phyloP scores from a whole-genome alignment of 2,329 filamentous ascomycete species.

The Cercospora sojina region DNA sequence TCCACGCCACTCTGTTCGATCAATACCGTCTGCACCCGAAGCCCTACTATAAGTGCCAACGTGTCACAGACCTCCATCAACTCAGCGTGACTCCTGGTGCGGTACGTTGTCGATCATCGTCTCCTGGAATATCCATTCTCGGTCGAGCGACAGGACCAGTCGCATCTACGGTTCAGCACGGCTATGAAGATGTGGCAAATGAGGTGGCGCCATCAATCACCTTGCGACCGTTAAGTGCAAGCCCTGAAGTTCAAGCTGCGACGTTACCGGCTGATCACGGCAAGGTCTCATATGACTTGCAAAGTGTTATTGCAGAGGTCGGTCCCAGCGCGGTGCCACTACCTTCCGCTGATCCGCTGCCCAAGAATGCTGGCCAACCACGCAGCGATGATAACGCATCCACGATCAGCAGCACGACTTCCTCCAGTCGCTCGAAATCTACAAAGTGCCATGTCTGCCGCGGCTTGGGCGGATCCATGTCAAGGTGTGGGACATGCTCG shows the following conservation, averaged over 20 bases:
- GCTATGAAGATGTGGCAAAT: not conserved
- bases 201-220: not conserved
- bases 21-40: not conserved
- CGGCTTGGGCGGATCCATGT: conserved; percentile 33
- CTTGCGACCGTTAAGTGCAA: conserved; percentile 3
- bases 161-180: not conserved
- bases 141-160: not conserved
- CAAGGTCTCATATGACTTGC: not conserved
- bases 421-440: conserved; percentile 22
- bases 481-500: conserved; percentile 38
- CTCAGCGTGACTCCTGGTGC: not conserved
- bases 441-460: conserved; percentile 38
- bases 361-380: not conserved
- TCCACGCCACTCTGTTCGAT: not conserved
- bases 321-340: not conserved
- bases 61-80: not conserved
- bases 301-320: not conserved
- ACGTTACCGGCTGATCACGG: not conserved
- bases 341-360: not conserved
- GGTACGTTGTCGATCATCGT: not conserved
- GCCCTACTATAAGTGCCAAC: conserved; percentile 1
- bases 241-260: not conserved
- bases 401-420: conserved; percentile 22
- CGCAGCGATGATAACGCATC: conserved; percentile 21
- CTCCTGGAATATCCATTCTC: not conserved